Evolutionary conservation across 2,329 filamentous ascomycete species (phyloP).

Genomic region (Diaporthe vaccinii): DNA sequence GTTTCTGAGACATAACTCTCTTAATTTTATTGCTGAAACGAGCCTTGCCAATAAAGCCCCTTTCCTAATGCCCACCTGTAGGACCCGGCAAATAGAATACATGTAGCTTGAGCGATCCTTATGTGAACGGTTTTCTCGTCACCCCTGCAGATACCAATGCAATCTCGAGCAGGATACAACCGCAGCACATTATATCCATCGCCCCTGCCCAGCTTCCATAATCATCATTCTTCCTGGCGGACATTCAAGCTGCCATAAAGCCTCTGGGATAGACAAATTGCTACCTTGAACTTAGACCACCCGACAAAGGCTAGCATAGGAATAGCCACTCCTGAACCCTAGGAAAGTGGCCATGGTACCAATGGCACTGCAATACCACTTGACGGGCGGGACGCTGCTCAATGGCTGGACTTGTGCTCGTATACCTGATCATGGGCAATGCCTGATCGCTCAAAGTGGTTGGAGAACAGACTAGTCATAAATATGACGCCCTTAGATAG

Average conservation of each 20-base stretch:
- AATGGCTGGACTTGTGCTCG: neutral
- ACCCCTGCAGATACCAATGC: neutral
- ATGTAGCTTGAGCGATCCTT: neutral
- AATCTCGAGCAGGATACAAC: neutral
- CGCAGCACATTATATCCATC: neutral
- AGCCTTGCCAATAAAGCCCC: neutral
- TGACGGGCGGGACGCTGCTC: too few species aligned
- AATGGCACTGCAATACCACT: too few species aligned
- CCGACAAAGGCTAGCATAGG: neutral
- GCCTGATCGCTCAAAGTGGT: neutral
- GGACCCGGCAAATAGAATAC: neutral
- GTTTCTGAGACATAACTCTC: too few species aligned
- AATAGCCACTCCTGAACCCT: neutral
- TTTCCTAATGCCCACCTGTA: neutral
- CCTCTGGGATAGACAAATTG: neutral
- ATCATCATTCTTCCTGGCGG: neutral
- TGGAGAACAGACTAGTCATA: neutral
- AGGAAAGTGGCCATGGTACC: neutral
- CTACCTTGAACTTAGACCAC: neutral
- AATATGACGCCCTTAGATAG: neutral
- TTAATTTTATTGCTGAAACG: neutral
- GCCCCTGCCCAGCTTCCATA: neutral
- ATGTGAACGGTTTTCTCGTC: too few species aligned
- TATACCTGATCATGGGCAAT: neutral
- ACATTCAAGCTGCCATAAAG: neutral